Base-by-base conservation (phyloP, 208 protist species). In the Acanthamoeba sp. region DNA sequence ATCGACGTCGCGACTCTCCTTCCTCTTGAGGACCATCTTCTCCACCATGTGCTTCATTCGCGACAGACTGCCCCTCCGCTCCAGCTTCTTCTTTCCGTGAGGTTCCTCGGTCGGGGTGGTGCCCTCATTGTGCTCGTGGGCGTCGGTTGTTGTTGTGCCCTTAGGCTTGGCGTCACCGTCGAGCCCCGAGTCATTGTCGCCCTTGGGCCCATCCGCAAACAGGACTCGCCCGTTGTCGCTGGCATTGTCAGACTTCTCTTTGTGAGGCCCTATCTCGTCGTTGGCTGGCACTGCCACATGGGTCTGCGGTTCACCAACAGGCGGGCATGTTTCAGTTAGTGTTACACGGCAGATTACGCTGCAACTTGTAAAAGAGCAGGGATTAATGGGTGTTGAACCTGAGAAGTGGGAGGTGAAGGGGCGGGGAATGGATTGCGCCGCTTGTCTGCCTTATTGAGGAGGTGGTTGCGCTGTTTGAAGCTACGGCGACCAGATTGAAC, bases 21-120 rank as follows among this genome's bases (percentile, higher is more conserved):
- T 76, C 7, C 66, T 2, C 34, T 76, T 76, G 66, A 76, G 34
- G 20, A 76, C 66, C 66, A 76, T 76, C 66, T 76, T 76, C 66
- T 76, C 66, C 34, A 76, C 66, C 66, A 76, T 76, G 34, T 76
- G 66, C n/a, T 18, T n/a, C 66, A 76, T 76, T 3, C 66, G n/a
- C 12, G 66, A 32, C 5, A 76, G 66, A 18, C 66, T 76, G 18
- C 66, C 12, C 29, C n/a, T n/a, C 27, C 66, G 7, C 34, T 76
- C 66, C 7, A 76, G 29, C 66, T 76, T 69, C 59, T 69, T 69
- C 59, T 4, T 69, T 3, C 59, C 59, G 4, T 24, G 4, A 16
- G 4, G 9, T 69, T 24, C 29, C 18, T 32, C 59, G 59, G n/a
- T n/a, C n/a, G n/a, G n/a, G n/a, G n/a, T n/a, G n/a, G n/a, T n/a